Percentiles rank a stretch among this genome's conserved stretches.
Evolutionary conservation across 169 alveolate species (phyloP).

Genomic region (Eimeria necatrix): DNA sequence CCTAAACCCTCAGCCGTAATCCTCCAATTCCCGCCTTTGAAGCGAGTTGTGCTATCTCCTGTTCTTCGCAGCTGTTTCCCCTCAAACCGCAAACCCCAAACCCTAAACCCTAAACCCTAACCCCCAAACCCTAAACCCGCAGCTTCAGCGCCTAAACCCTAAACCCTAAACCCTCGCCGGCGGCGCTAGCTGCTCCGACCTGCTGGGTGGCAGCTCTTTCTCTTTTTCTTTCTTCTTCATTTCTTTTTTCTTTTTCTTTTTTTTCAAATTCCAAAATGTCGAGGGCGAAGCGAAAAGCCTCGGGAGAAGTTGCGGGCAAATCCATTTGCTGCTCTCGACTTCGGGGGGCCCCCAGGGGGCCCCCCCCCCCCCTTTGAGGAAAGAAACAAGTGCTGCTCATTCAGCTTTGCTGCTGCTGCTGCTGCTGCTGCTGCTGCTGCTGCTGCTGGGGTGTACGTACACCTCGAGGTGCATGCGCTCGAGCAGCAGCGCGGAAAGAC

Average conservation of each 20-base stretch:
- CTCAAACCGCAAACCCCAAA: too few species aligned
- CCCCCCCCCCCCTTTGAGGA: not conserved
- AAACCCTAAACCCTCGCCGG: not conserved
- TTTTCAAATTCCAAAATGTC: not conserved
- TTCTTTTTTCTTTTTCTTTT: not conserved
- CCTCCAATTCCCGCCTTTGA: not conserved
- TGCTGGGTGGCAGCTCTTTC: not conserved
- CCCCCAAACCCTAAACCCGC: not conserved
- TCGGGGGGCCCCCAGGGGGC: slow-evolving; percentile 56
- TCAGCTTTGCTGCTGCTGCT: not conserved
- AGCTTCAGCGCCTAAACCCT: not conserved
- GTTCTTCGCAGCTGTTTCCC: not conserved
- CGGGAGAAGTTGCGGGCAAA: slow-evolving; percentile 52
- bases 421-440: not conserved
- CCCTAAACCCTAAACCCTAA: too few species aligned
- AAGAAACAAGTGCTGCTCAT: not conserved
- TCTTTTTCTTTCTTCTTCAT: not conserved
- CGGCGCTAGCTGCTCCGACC: not conserved
- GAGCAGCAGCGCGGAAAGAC: not conserved
- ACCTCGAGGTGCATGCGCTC: not conserved
- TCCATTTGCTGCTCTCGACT: slow-evolving; percentile 81
- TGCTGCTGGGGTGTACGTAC: not conserved
- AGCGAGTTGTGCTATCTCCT: not conserved
- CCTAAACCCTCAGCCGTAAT: not conserved
- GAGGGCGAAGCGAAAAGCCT: slow-evolving; percentile 59